Percentiles rank a stretch among this genome's conserved stretches.
phyloP scores from a whole-genome alignment of 2,329 filamentous ascomycete genomes.

The Pyrenochaeta sp. region DNA sequence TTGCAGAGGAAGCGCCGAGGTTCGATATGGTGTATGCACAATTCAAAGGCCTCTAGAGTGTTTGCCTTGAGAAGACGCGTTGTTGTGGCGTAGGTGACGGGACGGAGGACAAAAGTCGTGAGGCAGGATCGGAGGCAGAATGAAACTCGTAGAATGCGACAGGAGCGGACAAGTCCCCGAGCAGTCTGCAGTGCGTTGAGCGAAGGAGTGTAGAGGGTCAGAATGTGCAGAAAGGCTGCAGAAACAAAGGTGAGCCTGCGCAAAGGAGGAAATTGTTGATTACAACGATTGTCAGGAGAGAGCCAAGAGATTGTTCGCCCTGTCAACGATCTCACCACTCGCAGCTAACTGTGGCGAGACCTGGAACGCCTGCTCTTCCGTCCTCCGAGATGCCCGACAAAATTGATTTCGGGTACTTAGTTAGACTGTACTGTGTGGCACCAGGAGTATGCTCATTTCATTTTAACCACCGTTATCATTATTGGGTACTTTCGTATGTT shows the following conservation, averaged over 20 bases:
- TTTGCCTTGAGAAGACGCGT: too few relatives aligned
- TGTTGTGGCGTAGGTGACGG: too few relatives aligned
- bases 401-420: too few relatives aligned
- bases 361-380: slow-evolving; percentile 16
- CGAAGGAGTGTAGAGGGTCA: slow-evolving; percentile 24
- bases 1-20: too few relatives aligned
- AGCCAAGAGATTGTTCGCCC: slow-evolving; percentile 19
- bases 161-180: neutral
- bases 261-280: slow-evolving; percentile 10
- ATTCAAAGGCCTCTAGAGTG: too few relatives aligned
- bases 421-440: too few relatives aligned
- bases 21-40: too few relatives aligned
- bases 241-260: slow-evolving; percentile 4
- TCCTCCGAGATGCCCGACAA: slow-evolving; percentile 17
- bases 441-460: too few relatives aligned
- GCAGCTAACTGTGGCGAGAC: slow-evolving; percentile 30
- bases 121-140: neutral
- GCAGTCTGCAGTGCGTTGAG: slow-evolving; percentile 1
- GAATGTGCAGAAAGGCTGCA: slow-evolving; percentile 2
- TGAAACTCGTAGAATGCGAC: neutral
- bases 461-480: neutral
- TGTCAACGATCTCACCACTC: slow-evolving; percentile 24
- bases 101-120: slow-evolving; percentile 3
- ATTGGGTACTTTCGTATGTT: neutral
- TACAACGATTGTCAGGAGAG: slow-evolving; percentile 28